Evolutionary conservation across 2,329 filamentous ascomycete genomes (phyloP).

Genomic region (Aphanoascus verrucosus): DNA sequence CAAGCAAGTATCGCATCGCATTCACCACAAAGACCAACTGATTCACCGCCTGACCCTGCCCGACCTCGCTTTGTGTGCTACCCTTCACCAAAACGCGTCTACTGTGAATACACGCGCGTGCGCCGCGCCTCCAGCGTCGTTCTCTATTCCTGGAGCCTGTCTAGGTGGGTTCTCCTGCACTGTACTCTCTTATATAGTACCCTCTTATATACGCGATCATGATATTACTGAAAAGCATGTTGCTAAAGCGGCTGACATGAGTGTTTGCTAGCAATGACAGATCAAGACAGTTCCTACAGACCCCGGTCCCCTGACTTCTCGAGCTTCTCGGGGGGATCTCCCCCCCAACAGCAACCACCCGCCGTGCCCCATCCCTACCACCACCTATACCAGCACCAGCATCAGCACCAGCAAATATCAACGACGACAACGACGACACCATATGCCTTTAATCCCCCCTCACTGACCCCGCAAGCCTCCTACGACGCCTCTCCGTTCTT

Average conservation of each 20-base stretch:
- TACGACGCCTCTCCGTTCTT: slow-evolving; percentile 41
- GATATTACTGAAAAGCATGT: background rate
- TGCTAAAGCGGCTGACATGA: background rate
- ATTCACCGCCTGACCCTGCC: no score
- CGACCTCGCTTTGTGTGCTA: no score
- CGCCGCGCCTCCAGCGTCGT: background rate
- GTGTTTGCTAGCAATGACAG: slow-evolving; percentile 31
- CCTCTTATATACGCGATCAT: background rate
- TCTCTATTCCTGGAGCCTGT: background rate
- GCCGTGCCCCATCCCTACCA: slow-evolving; percentile 24
- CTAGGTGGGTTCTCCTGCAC: background rate
- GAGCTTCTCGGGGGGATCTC: slow-evolving; percentile 35
- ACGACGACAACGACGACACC: no score
- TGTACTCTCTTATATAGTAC: background rate
- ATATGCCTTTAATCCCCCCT: slow-evolving; percentile 26
- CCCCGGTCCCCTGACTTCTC: slow-evolving; percentile 44
- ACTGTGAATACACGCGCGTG: no score
- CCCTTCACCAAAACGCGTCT: no score
- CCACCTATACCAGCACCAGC: no score
- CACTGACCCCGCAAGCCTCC: slow-evolving; percentile 30
- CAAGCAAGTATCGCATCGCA: no score
- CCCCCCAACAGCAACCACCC: slow-evolving; percentile 28
- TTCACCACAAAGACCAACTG: background rate
- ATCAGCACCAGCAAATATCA: no score
- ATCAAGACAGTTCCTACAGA: slow-evolving; percentile 37